Conservation (phyloP, 805 yeast genomes). For the Lachancea lanzarotensis region DNA sequence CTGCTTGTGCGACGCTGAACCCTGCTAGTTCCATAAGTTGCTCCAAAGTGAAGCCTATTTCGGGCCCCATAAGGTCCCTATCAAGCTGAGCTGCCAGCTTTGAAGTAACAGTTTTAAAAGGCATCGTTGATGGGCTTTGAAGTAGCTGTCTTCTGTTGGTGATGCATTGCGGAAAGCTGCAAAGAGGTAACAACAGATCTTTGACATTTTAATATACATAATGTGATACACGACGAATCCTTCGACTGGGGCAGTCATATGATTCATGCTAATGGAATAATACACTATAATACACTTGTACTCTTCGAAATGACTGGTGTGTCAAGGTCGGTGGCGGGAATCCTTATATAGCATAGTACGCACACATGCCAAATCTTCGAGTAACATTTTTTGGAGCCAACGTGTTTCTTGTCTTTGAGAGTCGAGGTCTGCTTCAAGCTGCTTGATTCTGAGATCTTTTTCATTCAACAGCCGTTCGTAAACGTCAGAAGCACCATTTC, state of each 20-base stretch:
- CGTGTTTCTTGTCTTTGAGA: conserved; percentile 30
- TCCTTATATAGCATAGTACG: conserved; percentile 27
- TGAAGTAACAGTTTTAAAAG: conserved; percentile 39
- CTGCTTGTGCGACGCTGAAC: conserved; percentile 83
- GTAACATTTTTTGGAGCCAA: conserved; percentile 32
- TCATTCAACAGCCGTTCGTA: conserved; percentile 26
- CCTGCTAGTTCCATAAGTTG: conserved; percentile 91
- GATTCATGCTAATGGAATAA: background rate
- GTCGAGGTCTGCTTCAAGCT: conserved; percentile 29
- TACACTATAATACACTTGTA: conserved; percentile 3
- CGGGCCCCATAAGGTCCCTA: conserved; percentile 77
- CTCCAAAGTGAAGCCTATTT: conserved; percentile 37
- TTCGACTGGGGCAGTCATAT: background rate
- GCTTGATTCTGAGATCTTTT: conserved; percentile 28
- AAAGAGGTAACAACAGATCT: no score
- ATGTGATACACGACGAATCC: background rate
- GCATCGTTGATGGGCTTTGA: background rate
- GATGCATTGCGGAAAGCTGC: no score
- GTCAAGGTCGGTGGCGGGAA: background rate
- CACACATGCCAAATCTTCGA: conserved; percentile 33
- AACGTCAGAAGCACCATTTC: background rate
- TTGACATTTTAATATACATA: background rate
- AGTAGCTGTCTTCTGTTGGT: no score
- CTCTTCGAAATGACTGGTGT: background rate
- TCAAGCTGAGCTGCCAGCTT: conserved; percentile 70